Percentiles rank a stretch among this genome's conserved stretches.
Evolutionary conservation across 768 basidiomycete species (phyloP).

Genomic region (Exidia glandulosa): DNA sequence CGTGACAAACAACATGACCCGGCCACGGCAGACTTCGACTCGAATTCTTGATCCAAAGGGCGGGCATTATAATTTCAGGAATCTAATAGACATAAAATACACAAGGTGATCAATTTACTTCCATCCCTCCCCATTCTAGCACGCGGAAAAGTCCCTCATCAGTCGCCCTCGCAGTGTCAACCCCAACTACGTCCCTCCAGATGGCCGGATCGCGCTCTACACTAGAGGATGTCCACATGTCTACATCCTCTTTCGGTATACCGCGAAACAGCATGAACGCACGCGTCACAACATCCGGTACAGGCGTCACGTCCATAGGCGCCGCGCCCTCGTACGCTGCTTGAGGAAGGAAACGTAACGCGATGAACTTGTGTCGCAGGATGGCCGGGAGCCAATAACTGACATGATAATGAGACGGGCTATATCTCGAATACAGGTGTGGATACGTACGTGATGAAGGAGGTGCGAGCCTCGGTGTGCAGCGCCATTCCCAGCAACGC

Average conservation of each 20-base stretch:
- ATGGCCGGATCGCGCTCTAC: conserved; percentile 6
- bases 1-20: too few species aligned
- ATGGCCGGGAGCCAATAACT: conserved; percentile 37
- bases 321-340: conserved; percentile 10
- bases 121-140: conserved; percentile 40
- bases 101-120: too few species aligned
- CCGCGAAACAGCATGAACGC: conserved; percentile 40
- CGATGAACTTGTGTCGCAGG: conserved; percentile 27
- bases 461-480: conserved; percentile 32
- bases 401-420: not conserved
- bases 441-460: conserved; percentile 33
- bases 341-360: conserved; percentile 36
- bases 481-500: conserved; percentile 20
- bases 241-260: conserved; percentile 14
- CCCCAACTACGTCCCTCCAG: conserved; percentile 27
- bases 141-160: conserved; percentile 26
- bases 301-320: conserved; percentile 25
- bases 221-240: not conserved
- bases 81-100: too few species aligned
- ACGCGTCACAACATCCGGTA: conserved; percentile 32
- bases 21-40: too few species aligned
- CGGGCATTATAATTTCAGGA: too few species aligned
- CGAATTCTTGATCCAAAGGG: too few species aligned
- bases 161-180: conserved; percentile 15
- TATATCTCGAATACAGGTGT: too few species aligned